Evolutionary conservation across 139 green algal genomes (phyloP).

Genomic region (Spirogloea muscicola): DNA sequence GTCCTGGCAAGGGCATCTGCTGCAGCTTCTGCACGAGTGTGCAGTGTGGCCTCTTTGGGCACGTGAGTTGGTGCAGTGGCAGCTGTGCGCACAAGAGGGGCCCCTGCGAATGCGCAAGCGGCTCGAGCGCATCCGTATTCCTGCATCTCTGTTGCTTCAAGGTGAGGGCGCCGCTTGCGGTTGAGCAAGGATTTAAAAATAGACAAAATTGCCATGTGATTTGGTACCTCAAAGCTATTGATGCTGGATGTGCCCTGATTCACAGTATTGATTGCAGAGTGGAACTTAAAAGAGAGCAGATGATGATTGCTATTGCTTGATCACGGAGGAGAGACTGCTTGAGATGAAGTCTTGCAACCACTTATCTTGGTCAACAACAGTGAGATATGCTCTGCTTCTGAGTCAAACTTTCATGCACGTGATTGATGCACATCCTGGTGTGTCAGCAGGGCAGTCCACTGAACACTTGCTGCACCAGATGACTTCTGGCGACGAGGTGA

Average conservation of each 20-base stretch:
- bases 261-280: background rate
- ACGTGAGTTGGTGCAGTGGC: background rate
- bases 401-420: too few species aligned
- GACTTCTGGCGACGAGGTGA: background rate
- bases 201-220: background rate
- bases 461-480: too few species aligned
- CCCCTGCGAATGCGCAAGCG: constrained; percentile 31
- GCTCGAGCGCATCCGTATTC: background rate
- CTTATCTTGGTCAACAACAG: too few species aligned
- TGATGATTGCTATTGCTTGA: too few species aligned
- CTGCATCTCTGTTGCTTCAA: background rate
- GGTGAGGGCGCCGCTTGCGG: background rate
- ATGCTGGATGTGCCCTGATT: too few species aligned
- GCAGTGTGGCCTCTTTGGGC: constrained; percentile 15
- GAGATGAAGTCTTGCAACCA: too few species aligned
- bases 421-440: too few species aligned
- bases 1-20: constrained; percentile 9
- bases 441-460: too few species aligned
- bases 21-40: constrained; percentile 19
- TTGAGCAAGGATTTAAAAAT: background rate
- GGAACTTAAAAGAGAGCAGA: background rate
- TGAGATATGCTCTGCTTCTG: too few species aligned
- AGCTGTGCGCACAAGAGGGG: constrained; percentile 28
- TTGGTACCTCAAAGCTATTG: too few species aligned
- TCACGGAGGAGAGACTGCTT: too few species aligned